Base-by-base conservation (phyloP, 1,284 basidiomycete genomes). In the Pseudozyma pruni region DNA sequence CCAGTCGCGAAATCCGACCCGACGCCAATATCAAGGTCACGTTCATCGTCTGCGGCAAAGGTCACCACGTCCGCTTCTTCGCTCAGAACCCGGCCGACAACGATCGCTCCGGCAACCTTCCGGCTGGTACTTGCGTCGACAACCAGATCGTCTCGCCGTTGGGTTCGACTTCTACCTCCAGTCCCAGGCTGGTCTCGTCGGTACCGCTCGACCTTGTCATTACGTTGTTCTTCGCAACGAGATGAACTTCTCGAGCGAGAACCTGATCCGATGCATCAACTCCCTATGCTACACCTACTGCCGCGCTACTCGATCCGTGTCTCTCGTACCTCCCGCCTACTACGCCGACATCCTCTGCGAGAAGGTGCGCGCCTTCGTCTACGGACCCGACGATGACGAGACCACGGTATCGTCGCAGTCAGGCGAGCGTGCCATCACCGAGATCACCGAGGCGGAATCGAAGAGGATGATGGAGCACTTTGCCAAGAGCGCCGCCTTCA, bases 71-170 rank as follows among this genome's bases (percentile, higher is more conserved):
- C 53, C 74, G 85, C 32, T 84, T 85, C 80, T 85, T 85, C 54
- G 78, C 82, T 8, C 44, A 69, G 16, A 69, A 79, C 47, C 34
- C 53, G 0, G n/a, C 32, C 8, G 83, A 85, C 53, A 56, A 20
- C 16, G 84, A 56, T 27, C 64, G 81, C 20, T 83, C 81, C 9
- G 84, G 91, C 75, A 85, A 85, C 59, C 75, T 86, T 32, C 82
- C 83, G 25, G 72, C 82, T 16, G 80, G 76, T 6, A 72, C 66
- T 5, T 67, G 73, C 8, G 83, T 85, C 47, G 85, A 85, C 69
- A 57, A 41, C 7, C 52, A 48, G 13, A 81, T 85, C 20, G 82
- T 81, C 8, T 85, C 85, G 50, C 85, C 85, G 0, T 85, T 80
- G 82, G 80, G 4, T 85, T 83, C 45, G 85, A 85, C 57, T 72